A percentile compares a stretch with the other conserved stretches of the same genome.
Conservation (phyloP, 805 yeast species). For the Candida maesae region DNA sequence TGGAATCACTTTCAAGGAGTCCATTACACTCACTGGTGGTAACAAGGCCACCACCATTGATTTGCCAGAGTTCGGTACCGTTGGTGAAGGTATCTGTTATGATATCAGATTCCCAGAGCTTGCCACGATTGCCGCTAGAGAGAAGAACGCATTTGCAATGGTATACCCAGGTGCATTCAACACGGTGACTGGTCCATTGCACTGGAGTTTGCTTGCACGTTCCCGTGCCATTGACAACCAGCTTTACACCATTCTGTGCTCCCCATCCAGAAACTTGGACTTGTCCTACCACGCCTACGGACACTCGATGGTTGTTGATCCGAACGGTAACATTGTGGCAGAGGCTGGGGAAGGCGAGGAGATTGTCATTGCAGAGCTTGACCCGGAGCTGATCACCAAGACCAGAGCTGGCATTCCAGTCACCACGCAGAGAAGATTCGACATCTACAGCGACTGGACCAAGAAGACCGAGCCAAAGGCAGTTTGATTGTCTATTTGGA, state of each 20-base stretch:
- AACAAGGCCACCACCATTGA: conserved; percentile 65
- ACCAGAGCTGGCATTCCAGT: conserved; percentile 70
- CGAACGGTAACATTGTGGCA: conserved; percentile 56
- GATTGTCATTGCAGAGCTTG: conserved; percentile 69
- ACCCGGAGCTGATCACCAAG: conserved; percentile 51
- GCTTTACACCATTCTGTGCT: conserved; percentile 69
- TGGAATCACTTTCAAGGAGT: conserved; percentile 87
- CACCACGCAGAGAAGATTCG: conserved; percentile 66
- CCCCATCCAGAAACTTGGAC: conserved; percentile 80
- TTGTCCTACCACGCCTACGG: conserved; percentile 61
- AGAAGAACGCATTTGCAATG: conserved; percentile 67
- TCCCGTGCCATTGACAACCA: conserved; percentile 77
- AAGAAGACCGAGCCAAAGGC: conserved; percentile 20
- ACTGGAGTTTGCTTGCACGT: conserved; percentile 74
- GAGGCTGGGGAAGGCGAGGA: conserved; percentile 83
- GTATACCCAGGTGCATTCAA: conserved; percentile 85
- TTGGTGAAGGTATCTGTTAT: conserved; percentile 84
- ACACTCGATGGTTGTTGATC: conserved; percentile 64
- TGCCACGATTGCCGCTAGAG: conserved; percentile 67
- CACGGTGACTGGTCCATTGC: conserved; percentile 83
- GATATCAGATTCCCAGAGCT: conserved; percentile 82
- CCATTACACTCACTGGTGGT: conserved; percentile 75
- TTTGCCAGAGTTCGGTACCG: conserved; percentile 40
- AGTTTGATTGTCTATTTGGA: neutral
- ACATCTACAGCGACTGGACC: conserved; percentile 36